A percentile compares a stretch with the other conserved stretches of the same genome.
phyloP scores from a whole-genome alignment of 2,329 filamentous ascomycete species.

The Alternaria rosae region DNA sequence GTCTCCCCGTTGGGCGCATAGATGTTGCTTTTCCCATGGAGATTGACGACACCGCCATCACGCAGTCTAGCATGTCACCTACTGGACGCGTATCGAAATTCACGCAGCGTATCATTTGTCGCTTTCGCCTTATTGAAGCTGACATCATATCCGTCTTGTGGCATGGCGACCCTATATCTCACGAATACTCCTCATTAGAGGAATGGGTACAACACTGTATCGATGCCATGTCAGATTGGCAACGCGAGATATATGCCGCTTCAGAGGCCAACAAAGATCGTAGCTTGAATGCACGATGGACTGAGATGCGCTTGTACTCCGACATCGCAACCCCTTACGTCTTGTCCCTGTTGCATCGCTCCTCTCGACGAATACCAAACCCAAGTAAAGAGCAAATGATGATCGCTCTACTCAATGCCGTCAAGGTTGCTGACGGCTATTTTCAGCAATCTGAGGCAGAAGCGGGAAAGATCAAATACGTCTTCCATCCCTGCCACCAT shows the following conservation, averaged over 20 bases:
- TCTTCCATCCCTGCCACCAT: conserved; percentile 49
- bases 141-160: conserved; percentile 45
- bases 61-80: conserved; percentile 33
- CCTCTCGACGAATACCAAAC: conserved; percentile 33
- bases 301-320: conserved; percentile 46
- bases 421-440: conserved; percentile 45
- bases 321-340: conserved; percentile 45
- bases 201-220: conserved; percentile 42
- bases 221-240: conserved; percentile 39
- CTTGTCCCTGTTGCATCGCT: conserved; percentile 40
- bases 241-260: conserved; percentile 37
- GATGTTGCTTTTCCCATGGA: conserved; percentile 44
- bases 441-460: conserved; percentile 43
- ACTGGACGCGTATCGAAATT: conserved; percentile 45
- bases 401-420: conserved; percentile 37
- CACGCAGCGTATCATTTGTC: conserved; percentile 45
- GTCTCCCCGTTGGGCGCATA: conserved; percentile 39
- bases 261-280: conserved; percentile 39
- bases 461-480: conserved; percentile 48
- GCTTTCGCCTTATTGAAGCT: conserved; percentile 44
- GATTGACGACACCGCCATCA: conserved; percentile 46
- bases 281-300: conserved; percentile 38
- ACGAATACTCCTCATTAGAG: conserved; percentile 32
- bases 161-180: conserved; percentile 41
- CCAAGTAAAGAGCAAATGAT: conserved; percentile 40